Conservation (phyloP, 2,329 filamentous ascomycete species). For the Drechslerella dactyloides region DNA sequence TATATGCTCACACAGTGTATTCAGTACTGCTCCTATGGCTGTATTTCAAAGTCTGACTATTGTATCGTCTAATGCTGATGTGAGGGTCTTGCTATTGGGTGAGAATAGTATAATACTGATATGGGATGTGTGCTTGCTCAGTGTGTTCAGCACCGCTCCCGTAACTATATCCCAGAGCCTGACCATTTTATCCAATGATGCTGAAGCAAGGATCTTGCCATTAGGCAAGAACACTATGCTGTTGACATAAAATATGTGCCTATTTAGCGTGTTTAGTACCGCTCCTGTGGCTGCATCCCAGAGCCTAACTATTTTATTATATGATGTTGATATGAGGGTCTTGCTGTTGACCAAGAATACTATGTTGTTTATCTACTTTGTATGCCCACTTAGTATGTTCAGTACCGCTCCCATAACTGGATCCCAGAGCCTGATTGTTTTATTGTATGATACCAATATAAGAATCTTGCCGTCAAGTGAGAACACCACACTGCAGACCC, state of each 20-base stretch:
- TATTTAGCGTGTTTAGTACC: no score
- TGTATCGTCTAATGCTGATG: constrained; percentile 63
- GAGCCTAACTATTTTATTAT: constrained; percentile 1
- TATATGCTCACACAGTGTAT: constrained; percentile 58
- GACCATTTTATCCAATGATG: no score
- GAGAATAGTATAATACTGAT: constrained; percentile 67
- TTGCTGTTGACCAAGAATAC: constrained; percentile 84
- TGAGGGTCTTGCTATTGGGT: constrained; percentile 83
- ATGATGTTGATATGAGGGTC: constrained; percentile 74
- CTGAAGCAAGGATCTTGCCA: no score
- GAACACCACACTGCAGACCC: constrained; percentile 61
- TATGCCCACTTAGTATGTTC: not conserved
- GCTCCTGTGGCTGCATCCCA: constrained; percentile 10
- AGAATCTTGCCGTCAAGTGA: constrained; percentile 1
- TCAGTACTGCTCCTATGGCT: not conserved
- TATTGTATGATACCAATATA: not conserved
- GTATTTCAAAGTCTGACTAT: not conserved
- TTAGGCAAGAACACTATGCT: no score
- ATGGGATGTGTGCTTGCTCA: not conserved
- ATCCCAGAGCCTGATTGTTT: constrained; percentile 7
- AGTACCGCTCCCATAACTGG: not conserved
- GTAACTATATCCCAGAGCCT: no score
- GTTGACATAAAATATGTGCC: no score
- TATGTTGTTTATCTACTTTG: not conserved
- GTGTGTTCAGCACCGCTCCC: no score